Base-by-base conservation (phyloP, 2,329 filamentous ascomycete genomes). In the Teratosphaeriaceae sp. region DNA sequence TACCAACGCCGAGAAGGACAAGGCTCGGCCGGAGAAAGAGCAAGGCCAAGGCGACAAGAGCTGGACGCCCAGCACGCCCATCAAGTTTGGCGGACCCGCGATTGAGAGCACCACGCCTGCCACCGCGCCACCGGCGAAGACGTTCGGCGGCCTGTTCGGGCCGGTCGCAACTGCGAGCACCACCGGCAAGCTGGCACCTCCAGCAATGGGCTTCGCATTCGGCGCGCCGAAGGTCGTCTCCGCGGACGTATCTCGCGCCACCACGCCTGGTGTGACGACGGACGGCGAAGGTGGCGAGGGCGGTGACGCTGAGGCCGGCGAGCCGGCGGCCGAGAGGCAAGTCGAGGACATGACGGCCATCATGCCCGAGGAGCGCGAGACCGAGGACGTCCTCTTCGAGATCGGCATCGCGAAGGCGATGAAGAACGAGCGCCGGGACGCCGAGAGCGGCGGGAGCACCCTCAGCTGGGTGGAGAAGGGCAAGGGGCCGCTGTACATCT, bases 301-400 rank as follows among this genome's bases (percentile, higher is more conserved):
- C 61, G 21, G 54, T 53, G 26, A 56, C 58, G 37, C 51, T 59
- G 41, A 61, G 55, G 51, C 55, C 20, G 51, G 43, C 20, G 52
- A 56, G 33, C 47, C 53, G 24, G 45, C 40, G 8, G 50, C 49
- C 20, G 58, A 61, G 26, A 44, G 53, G 26, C 60, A 82, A 61
- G 82, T 86, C 62, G 76, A 86, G 51, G 82, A 83, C 58, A 73
- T 90, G 54, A 80, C 80, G 43, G 78, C 78, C 13, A 76, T 80
- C 30, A 81, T 81, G 19, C 84, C 89, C 61, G 81, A 54, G 15
- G 63, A 65, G 46, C 33, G 41, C 20, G 52, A 85, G 59, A 75
- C 86, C 44, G 86, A 92, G 61, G 74, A 79, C 23, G 70, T 81
- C 27, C 61, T 88, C 16, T 76, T 84, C 60, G 82, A 90, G 58